A percentile compares a stretch with the other conserved stretches of the same genome.
Evolutionary conservation across 179 eudicot species (phyloP).

Genomic region (Spergularia azorica): DNA sequence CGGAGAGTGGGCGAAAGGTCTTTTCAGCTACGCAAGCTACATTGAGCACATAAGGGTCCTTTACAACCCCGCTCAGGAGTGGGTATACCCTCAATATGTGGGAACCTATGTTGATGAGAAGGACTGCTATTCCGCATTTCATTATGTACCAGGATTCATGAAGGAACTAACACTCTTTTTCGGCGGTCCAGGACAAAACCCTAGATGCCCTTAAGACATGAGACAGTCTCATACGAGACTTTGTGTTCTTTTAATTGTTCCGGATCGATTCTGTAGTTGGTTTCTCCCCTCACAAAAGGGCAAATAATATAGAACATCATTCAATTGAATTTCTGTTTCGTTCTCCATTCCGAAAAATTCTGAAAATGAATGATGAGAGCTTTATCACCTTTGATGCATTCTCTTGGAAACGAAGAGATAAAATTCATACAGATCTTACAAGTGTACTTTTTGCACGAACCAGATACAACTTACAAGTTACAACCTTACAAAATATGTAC

Average conservation of each 20-base stretch:
- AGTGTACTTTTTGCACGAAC: constrained; percentile 4
- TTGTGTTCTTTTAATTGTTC: no score
- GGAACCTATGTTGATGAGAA: constrained; percentile 37
- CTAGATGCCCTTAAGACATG: constrained; percentile 36
- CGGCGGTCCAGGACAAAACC: constrained; percentile 64
- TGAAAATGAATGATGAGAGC: no score
- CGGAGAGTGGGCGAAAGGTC: constrained; percentile 35
- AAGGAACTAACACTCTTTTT: constrained; percentile 55
- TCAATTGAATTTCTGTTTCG: no score
- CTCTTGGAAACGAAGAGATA: no score
- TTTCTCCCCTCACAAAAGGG: no score
- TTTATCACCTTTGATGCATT: no score
- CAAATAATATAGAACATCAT: no score
- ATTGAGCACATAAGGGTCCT: constrained; percentile 42
- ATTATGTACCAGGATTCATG: constrained; percentile 35
- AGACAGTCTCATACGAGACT: no score
- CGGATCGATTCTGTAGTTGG: no score
- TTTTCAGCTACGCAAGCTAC: constrained; percentile 27
- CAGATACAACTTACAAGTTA: constrained; percentile 6
- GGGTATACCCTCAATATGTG: constrained; percentile 46
- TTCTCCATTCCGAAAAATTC: no score
- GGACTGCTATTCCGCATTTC: constrained; percentile 41
- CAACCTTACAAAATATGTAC: constrained; percentile 27
- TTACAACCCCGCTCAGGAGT: constrained; percentile 15
- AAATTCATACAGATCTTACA: background rate